These are phyloP conservation scores for Trametes maxima DNA, from an alignment of 768 basidiomycete species.

Conservation along the genomic window DNA sequence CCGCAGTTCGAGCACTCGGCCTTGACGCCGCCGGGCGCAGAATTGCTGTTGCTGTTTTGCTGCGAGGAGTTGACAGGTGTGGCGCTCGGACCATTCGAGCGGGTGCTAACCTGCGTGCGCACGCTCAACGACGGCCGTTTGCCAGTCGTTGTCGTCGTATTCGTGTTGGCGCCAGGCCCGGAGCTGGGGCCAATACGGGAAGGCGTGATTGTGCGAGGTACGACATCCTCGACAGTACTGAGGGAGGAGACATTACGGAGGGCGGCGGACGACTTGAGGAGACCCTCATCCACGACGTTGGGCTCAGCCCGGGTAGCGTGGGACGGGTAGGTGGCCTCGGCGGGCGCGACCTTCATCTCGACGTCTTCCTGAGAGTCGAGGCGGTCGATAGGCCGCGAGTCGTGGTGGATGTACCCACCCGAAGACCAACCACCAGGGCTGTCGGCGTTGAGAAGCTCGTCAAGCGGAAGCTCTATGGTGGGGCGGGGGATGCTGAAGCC, in stretches of 20 bases:
- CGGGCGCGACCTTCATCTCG: slow-evolving; percentile 34
- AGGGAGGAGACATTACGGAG: slow-evolving; percentile 39
- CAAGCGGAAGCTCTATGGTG: slow-evolving; percentile 85
- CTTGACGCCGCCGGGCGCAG: slow-evolving; percentile 63
- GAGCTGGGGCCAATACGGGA: slow-evolving; percentile 59
- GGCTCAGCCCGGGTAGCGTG: slow-evolving; percentile 31
- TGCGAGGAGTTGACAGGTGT: slow-evolving; percentile 54
- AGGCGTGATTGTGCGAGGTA: slow-evolving; percentile 58
- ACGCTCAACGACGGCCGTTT: slow-evolving; percentile 63
- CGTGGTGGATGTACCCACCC: slow-evolving; percentile 16
- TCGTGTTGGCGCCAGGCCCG: slow-evolving; percentile 43
- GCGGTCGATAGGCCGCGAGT: slow-evolving; percentile 26
- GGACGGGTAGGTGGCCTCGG: slow-evolving; percentile 25
- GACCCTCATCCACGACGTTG: slow-evolving; percentile 30
- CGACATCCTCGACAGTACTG: slow-evolving; percentile 43
- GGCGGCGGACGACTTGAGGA: slow-evolving; percentile 35
- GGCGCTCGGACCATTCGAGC: slow-evolving; percentile 64
- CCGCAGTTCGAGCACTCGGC: slow-evolving; percentile 89
- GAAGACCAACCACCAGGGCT: slow-evolving; percentile 36
- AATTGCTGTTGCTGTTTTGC: slow-evolving; percentile 34
- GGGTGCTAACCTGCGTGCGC: slow-evolving; percentile 53
- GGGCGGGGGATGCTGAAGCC: slow-evolving; percentile 69
- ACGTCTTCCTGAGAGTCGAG: slow-evolving; percentile 32
- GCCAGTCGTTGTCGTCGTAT: slow-evolving; percentile 35
- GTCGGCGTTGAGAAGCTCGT: slow-evolving; percentile 68